phyloP scores from a whole-genome alignment of 306 rosid species.

The Styphnolobium japonicum region DNA sequence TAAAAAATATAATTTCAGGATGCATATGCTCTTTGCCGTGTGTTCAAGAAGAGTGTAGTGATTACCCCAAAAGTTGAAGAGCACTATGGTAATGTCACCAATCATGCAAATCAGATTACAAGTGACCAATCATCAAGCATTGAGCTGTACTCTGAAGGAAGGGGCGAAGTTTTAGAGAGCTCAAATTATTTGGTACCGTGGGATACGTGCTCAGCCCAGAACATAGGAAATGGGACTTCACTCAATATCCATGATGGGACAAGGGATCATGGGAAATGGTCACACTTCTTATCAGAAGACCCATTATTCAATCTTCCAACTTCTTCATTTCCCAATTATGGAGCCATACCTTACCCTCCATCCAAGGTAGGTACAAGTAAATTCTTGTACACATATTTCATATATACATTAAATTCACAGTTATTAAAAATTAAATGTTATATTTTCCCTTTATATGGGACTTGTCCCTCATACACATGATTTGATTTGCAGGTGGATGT shows the following conservation, averaged over 20 bases:
- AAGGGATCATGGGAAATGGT: slow-evolving; percentile 47
- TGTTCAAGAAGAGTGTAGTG: slow-evolving; percentile 69
- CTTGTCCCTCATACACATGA: background rate
- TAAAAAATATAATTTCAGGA: slow-evolving; percentile 44
- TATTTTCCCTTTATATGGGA: background rate
- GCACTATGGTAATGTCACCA: slow-evolving; percentile 39
- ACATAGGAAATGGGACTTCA: slow-evolving; percentile 12
- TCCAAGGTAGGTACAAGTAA: slow-evolving; percentile 58
- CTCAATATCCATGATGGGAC: slow-evolving; percentile 19
- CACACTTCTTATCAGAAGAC: slow-evolving; percentile 54
- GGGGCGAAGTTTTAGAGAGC: slow-evolving; percentile 68
- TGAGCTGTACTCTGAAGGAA: slow-evolving; percentile 74
- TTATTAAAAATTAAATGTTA: background rate
- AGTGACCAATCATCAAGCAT: slow-evolving; percentile 76
- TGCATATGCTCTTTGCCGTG: slow-evolving; percentile 93
- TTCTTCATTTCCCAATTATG: slow-evolving; percentile 51
- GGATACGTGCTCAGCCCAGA: slow-evolving; percentile 27
- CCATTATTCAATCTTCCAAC: slow-evolving; percentile 44
- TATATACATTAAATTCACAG: background rate
- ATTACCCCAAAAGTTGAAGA: slow-evolving; percentile 60
- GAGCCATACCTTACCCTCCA: slow-evolving; percentile 64
- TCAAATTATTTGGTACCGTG: slow-evolving; percentile 52
- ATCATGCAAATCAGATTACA: slow-evolving; percentile 44
- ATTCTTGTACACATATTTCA: background rate
- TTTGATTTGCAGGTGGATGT: slow-evolving; percentile 62